Conservation (phyloP, 1,284 basidiomycete species). For the Naganishia albida region DNA sequence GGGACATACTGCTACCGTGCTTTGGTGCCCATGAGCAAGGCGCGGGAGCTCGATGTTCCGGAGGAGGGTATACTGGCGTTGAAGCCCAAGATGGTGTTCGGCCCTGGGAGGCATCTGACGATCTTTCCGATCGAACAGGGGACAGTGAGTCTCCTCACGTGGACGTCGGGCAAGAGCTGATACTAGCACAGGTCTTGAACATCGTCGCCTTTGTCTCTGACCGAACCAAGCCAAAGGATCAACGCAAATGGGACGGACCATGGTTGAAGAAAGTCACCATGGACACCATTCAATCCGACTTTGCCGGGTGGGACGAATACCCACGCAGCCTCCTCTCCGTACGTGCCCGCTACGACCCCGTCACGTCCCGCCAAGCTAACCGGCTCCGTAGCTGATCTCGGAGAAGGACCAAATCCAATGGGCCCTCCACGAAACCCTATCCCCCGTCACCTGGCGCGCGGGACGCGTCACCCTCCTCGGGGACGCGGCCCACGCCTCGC, state of each 20-base stretch:
- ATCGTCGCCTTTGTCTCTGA: conserved; percentile 60
- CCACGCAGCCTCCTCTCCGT: conserved; percentile 52
- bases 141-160: not conserved
- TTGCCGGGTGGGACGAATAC: conserved; percentile 60
- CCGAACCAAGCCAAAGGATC: conserved; percentile 52
- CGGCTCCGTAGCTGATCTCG: conserved; percentile 48
- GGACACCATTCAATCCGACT: conserved; percentile 58
- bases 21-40: conserved; percentile 41
- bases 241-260: conserved; percentile 50
- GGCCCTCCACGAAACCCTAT: conserved; percentile 63
- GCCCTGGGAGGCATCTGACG: conserved; percentile 56
- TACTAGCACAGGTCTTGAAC: conserved; percentile 56
- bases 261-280: conserved; percentile 59
- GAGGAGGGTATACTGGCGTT: conserved; percentile 17
- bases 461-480: conserved; percentile 61
- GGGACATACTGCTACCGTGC: conserved; percentile 40
- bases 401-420: conserved; percentile 60
- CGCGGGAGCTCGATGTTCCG: conserved; percentile 35
- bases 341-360: not conserved
- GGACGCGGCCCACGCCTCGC: conserved; percentile 64
- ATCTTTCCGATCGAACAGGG: conserved; percentile 60
- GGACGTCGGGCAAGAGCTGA: not conserved
- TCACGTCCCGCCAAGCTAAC: not conserved
- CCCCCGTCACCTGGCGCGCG: conserved; percentile 58
- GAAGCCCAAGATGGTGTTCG: conserved; percentile 33